Evolutionary conservation across 192 early-diverging fungal species (phyloP).

Genomic region (Rhizophagus sp.): DNA sequence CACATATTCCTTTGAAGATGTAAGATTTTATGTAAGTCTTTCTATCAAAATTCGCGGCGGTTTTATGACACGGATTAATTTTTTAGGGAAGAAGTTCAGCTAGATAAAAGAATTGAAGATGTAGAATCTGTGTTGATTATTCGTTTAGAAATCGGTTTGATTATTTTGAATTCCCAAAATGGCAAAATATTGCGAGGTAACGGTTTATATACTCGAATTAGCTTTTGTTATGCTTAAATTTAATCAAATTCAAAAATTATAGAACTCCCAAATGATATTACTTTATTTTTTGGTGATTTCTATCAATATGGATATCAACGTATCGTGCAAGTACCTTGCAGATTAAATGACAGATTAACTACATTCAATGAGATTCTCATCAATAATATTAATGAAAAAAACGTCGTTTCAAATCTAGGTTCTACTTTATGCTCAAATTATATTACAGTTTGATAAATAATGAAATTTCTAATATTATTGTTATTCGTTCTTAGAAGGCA

Average conservation of each 20-base stretch:
- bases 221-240: neutral
- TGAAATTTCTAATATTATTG: neutral
- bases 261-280: neutral
- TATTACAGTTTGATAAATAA: neutral
- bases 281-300: neutral
- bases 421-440: neutral
- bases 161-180: conserved; percentile 9
- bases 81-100: neutral
- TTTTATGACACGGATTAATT: neutral
- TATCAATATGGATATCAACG: neutral
- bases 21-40: neutral
- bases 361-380: neutral
- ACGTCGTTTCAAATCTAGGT: neutral
- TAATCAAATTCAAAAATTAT: neutral
- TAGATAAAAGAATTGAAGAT: neutral
- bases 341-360: neutral
- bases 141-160: neutral
- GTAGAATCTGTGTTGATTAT: conserved; percentile 6
- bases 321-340: neutral
- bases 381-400: neutral
- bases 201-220: no score
- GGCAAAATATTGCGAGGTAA: conserved; percentile 10
- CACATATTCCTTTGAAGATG: neutral
- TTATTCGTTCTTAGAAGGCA: neutral
- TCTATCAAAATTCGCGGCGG: neutral